These are phyloP conservation scores for Chlorella sp. DNA, from an alignment of 139 green algal genomes.

Conservation along the genomic window DNA sequence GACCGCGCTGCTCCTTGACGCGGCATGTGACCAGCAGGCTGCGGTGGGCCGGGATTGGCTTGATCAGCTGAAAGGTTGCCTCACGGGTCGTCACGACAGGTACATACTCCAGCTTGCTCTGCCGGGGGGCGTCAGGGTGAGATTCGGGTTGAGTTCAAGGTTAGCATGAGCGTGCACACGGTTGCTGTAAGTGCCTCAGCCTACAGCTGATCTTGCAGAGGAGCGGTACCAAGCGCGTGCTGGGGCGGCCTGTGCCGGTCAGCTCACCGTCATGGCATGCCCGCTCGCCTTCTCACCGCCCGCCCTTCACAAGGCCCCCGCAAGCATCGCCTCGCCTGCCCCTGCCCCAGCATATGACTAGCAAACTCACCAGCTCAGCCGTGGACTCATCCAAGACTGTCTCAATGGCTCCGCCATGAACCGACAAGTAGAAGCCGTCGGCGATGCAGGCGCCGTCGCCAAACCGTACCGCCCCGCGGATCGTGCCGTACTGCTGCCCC, in stretches of 20 bases:
- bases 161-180: too few relatives aligned
- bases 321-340: neutral
- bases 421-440: slow-evolving; percentile 42
- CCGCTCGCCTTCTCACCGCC: neutral
- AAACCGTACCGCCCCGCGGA: slow-evolving; percentile 46
- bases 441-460: slow-evolving; percentile 49
- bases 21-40: slow-evolving; percentile 14
- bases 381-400: slow-evolving; percentile 54
- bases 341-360: neutral
- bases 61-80: slow-evolving; percentile 45
- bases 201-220: too few relatives aligned
- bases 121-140: neutral
- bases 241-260: too few relatives aligned
- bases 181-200: too few relatives aligned
- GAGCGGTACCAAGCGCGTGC: too few relatives aligned
- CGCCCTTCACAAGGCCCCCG: too few relatives aligned
- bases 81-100: slow-evolving; percentile 50
- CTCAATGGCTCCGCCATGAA: slow-evolving; percentile 57
- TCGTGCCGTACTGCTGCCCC: slow-evolving; percentile 10
- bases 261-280: neutral
- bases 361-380: slow-evolving; percentile 44
- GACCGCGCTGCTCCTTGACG: slow-evolving; percentile 16
- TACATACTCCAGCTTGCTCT: slow-evolving; percentile 43
- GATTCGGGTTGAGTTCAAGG: too few relatives aligned
- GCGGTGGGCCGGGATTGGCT: slow-evolving; percentile 45